Conservation (phyloP, 495 filamentous ascomycete genomes). For the Lepidopterella palustris region DNA sequence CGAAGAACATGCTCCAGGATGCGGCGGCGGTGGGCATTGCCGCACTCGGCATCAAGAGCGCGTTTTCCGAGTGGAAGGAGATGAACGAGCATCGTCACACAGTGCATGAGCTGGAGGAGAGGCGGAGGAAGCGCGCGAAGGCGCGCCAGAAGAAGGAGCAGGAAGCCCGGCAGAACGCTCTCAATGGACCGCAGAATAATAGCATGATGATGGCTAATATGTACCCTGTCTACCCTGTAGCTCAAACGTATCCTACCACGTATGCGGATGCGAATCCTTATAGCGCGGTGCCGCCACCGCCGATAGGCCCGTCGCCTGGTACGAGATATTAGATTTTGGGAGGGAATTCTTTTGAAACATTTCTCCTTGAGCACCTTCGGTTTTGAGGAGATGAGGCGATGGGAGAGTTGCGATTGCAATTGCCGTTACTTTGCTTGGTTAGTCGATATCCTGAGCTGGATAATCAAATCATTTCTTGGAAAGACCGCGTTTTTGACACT, state of each 20-base stretch:
- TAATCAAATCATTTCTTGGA: too few species aligned
- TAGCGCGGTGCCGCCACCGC: conserved; percentile 31
- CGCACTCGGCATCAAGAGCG: conserved; percentile 78
- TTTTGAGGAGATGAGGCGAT: too few species aligned
- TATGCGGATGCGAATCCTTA: conserved; percentile 35
- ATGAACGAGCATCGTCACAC: conserved; percentile 55
- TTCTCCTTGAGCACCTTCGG: too few species aligned
- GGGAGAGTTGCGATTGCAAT: too few species aligned
- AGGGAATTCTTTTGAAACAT: too few species aligned
- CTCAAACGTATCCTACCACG: conserved; percentile 21
- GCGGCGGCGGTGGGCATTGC: conserved; percentile 75
- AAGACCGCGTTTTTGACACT: too few species aligned
- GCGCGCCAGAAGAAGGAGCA: conserved; percentile 22
- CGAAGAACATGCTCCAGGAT: conserved; percentile 68
- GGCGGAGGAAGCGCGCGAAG: conserved; percentile 35
- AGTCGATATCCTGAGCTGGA: too few species aligned
- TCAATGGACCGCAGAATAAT: conserved; percentile 5
- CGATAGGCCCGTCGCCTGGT: conserved; percentile 28
- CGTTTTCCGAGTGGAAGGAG: conserved; percentile 67
- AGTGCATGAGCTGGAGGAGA: conserved; percentile 46
- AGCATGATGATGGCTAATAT: conserved; percentile 21
- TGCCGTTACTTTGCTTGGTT: too few species aligned
- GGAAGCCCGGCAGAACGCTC: conserved; percentile 24
- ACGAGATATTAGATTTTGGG: conserved; percentile 29
- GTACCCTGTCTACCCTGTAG: conserved; percentile 27